Conservation (phyloP, 345 rosid species). For the Corymbia maculata region DNA sequence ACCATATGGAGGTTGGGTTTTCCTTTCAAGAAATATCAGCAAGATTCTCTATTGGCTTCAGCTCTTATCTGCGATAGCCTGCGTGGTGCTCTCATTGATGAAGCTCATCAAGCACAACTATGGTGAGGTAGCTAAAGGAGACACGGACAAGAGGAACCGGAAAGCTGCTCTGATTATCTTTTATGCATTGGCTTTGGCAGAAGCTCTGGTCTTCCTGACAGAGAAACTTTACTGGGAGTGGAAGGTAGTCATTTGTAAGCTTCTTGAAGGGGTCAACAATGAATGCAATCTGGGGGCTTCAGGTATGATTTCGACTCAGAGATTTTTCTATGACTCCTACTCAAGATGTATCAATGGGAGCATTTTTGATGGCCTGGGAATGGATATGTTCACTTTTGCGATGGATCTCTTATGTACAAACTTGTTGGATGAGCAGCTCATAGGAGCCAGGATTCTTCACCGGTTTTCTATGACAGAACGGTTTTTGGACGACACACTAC, state of each 20-base stretch:
- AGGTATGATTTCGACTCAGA: conserved; percentile 31
- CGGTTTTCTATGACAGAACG: conserved; percentile 26
- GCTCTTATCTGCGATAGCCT: background rate
- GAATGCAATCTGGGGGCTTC: background rate
- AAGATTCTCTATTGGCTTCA: background rate
- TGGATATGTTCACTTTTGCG: conserved; percentile 66
- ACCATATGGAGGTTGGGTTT: conserved; percentile 62
- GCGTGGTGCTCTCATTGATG: conserved; percentile 41
- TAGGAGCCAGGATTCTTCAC: conserved; percentile 52
- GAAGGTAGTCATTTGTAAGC: conserved; percentile 10
- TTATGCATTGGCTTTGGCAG: background rate
- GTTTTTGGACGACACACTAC: conserved; percentile 56
- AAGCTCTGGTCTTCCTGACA: background rate
- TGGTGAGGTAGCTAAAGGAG: conserved; percentile 46
- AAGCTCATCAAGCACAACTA: conserved; percentile 57
- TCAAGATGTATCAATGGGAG: conserved; percentile 68
- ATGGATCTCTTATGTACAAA: conserved; percentile 62
- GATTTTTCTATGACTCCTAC: conserved; percentile 81
- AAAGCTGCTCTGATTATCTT: conserved; percentile 24
- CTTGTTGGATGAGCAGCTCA: conserved; percentile 66
- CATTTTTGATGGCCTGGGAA: conserved; percentile 65
- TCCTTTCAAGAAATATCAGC: conserved; percentile 25
- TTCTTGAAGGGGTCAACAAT: background rate
- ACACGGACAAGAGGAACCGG: conserved; percentile 52
- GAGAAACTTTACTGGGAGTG: background rate